Evolutionary conservation across 78 protist genomes (phyloP), one percentile per base, ranked within the genome.

Genomic region (Anaeramoeba ignava): DNA sequence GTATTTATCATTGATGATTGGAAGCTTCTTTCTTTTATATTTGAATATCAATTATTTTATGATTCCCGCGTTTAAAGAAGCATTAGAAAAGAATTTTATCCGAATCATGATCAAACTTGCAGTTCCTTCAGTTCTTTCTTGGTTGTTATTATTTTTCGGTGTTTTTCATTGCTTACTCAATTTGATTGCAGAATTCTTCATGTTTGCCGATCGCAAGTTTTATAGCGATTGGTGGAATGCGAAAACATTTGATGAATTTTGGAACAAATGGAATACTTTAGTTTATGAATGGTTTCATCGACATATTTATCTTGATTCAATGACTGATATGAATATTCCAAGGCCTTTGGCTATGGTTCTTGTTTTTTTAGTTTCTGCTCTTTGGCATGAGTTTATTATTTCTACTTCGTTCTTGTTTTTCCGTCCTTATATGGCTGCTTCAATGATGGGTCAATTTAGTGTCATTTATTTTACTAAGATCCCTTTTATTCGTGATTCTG

Each of bases 181-280:
- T 54, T 54, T 54, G 36, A 54, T 54, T 54, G 73, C 73, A 27
- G 73, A 54, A 54, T 27, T 54, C 17, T 17, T 54, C 8, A 54
- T 8, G 17, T 54, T 54, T 54, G 73, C 36, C 36, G 73, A 54
- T 54, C 73, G 73, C 8, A 54, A 54, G 17, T 54, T 54, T 54
- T 54, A 54, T 54, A 27, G 36, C 17, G 73, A 54, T 54, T 54
- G 73, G 73, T 54, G 73, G 73, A 54, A 54, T 54, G 73, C 73
- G 17, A 54, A 54, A 54, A 54, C 8, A 27, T 54, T 54, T 17
- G 36, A 54, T 27, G 73, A 54, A 54, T 54, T 8, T 8, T 54
- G 73, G 73, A 54, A 17, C 73, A 54, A 54, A 54, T 54, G 73
- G 73, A 54, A 54, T 54, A 27, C 8, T 17, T 17, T 17, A 27